These are phyloP conservation scores for Colletotrichum siamense DNA, from an alignment of 2,329 filamentous ascomycete species.

Conservation along the genomic window DNA sequence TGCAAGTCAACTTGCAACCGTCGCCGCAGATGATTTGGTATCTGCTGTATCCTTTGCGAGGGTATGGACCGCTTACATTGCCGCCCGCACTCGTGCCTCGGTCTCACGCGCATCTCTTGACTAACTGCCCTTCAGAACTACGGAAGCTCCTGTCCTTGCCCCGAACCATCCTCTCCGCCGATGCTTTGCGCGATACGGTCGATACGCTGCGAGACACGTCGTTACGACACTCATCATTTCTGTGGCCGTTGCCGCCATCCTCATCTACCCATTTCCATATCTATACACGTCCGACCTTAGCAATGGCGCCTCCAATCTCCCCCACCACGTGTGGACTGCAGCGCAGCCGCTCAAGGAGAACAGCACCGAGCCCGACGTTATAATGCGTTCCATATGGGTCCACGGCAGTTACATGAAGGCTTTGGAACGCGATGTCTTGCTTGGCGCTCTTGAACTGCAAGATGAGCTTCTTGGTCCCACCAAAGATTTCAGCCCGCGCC, in stretches of 20 bases:
- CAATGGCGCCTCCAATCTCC: conserved; percentile 73
- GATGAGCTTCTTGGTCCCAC: conserved; percentile 70
- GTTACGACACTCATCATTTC: conserved; percentile 76
- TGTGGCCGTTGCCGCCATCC: conserved; percentile 71
- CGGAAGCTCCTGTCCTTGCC: conserved; percentile 71
- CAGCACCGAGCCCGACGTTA: conserved; percentile 67
- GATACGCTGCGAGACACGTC: conserved; percentile 74
- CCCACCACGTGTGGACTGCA: conserved; percentile 83
- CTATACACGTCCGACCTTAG: conserved; percentile 76
- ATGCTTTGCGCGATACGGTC: conserved; percentile 72
- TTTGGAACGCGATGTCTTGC: conserved; percentile 68
- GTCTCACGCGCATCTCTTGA: background rate
- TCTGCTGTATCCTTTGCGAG: conserved; percentile 77
- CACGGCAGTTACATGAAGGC: conserved; percentile 83
- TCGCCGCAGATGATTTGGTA: conserved; percentile 71
- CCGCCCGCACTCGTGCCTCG: background rate
- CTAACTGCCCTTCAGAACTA: conserved; percentile 60
- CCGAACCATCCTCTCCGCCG: conserved; percentile 69
- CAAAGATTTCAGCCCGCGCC: conserved; percentile 56
- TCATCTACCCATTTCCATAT: conserved; percentile 78
- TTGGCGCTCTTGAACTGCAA: conserved; percentile 72
- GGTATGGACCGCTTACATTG: conserved; percentile 55
- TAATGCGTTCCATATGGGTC: conserved; percentile 83
- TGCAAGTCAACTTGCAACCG: conserved; percentile 19
- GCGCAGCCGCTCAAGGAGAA: conserved; percentile 66